Evolutionary conservation across 495 filamentous ascomycete genomes (phyloP).

Genomic region (Aspergillus egyptiacus): DNA sequence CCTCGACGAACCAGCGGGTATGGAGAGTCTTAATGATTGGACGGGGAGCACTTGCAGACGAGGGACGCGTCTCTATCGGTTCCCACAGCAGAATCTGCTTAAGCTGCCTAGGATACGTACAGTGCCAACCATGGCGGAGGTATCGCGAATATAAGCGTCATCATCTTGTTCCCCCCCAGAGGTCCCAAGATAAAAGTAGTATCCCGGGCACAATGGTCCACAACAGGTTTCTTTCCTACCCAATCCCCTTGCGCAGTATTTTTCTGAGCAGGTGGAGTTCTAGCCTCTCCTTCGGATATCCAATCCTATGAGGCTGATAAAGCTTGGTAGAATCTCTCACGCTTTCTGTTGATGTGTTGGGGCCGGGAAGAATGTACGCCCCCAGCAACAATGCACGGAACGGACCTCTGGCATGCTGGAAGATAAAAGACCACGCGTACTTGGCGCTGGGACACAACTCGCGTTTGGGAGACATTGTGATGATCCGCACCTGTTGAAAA

Average conservation of each 20-base stretch:
- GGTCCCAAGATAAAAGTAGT: constrained; percentile 14
- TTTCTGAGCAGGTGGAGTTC: constrained; percentile 6
- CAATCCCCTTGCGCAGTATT: constrained; percentile 4
- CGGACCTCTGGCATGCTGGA: constrained; percentile 20
- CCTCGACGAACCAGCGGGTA: constrained; percentile 11
- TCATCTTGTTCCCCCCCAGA: constrained; percentile 20
- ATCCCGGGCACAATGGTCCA: constrained; percentile 19
- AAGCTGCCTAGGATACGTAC: not conserved
- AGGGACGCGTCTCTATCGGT: constrained; percentile 9
- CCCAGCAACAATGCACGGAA: constrained; percentile 30
- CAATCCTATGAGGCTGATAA: constrained; percentile 11
- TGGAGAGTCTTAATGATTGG: constrained; percentile 5
- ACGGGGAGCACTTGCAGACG: constrained; percentile 7
- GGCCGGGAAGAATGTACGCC: constrained; percentile 35
- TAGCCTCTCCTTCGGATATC: not conserved
- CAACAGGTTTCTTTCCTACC: constrained; percentile 4
- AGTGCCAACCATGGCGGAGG: constrained; percentile 2
- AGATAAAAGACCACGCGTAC: constrained; percentile 8
- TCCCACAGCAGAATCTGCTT: constrained; percentile 2
- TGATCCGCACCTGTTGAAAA: constrained; percentile 4
- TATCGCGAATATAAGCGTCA: constrained; percentile 33
- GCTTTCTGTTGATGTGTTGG: constrained; percentile 19
- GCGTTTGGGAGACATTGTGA: constrained; percentile 6
- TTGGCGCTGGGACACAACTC: not conserved
- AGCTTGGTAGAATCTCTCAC: constrained; percentile 22